These are phyloP conservation scores for Takashimella koratensis DNA, from an alignment of 1,284 basidiomycete species.

Conservation along the genomic window DNA sequence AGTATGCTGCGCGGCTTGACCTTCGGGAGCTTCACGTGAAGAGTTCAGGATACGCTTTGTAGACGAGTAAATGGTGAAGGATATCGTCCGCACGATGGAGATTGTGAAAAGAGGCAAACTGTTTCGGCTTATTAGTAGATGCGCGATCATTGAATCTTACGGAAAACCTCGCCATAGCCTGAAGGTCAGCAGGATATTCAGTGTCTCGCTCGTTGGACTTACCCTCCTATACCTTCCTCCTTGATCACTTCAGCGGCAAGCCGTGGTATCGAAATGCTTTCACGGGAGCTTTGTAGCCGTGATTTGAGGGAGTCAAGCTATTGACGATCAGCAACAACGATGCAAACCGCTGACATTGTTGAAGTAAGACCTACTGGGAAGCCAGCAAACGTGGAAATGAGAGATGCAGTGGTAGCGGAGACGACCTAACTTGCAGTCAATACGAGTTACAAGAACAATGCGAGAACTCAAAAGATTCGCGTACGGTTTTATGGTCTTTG, in stretches of 20 bases:
- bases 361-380: slow-evolving; percentile 43
- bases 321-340: slow-evolving; percentile 7
- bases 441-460: too few relatives aligned
- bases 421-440: slow-evolving; percentile 29
- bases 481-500: slow-evolving; percentile 39
- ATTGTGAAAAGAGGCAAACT: slow-evolving; percentile 93
- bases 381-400: slow-evolving; percentile 49
- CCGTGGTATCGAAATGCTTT: slow-evolving; percentile 65
- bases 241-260: slow-evolving; percentile 64
- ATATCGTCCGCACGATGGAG: slow-evolving; percentile 85
- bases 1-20: background rate
- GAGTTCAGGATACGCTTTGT: slow-evolving; percentile 75
- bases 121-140: background rate
- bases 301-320: slow-evolving; percentile 90
- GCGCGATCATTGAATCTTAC: slow-evolving; percentile 14
- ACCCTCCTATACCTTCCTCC: slow-evolving; percentile 88
- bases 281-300: slow-evolving; percentile 79
- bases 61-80: slow-evolving; percentile 88
- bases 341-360: background rate
- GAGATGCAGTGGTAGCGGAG: slow-evolving; percentile 47
- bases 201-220: too few relatives aligned
- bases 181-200: slow-evolving; percentile 3
- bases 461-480: too few relatives aligned
- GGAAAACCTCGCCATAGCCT: slow-evolving; percentile 48
- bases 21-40: slow-evolving; percentile 20